A percentile compares a stretch with the other conserved stretches of the same genome.
Conservation (phyloP, 2,329 filamentous ascomycete genomes). For the Cladophialophora psammophila region DNA sequence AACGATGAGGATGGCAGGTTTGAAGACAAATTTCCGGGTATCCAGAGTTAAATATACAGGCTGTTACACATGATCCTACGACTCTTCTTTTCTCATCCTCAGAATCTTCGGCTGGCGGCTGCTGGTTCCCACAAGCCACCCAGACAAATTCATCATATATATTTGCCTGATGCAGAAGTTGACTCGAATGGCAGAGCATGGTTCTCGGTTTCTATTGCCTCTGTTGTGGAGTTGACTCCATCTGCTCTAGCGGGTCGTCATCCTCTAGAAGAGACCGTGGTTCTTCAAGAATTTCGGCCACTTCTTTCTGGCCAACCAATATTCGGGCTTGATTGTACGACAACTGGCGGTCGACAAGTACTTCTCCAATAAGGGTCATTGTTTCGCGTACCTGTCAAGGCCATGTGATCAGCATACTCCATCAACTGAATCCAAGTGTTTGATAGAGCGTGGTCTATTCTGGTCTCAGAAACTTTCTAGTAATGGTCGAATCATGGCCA, state of each 20-base stretch:
- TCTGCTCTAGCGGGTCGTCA: background rate
- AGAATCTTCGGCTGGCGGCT: background rate
- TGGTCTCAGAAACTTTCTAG: slow-evolving; percentile 36
- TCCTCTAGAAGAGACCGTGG: slow-evolving; percentile 5
- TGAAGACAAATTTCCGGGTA: background rate
- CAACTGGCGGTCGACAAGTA: slow-evolving; percentile 32
- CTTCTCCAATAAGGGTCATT: slow-evolving; percentile 29
- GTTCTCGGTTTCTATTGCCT: background rate
- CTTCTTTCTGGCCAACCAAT: slow-evolving; percentile 21
- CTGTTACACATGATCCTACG: background rate
- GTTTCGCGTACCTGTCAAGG: slow-evolving; percentile 27
- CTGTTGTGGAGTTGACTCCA: background rate
- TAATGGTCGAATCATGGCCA: slow-evolving; percentile 40
- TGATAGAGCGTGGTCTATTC: background rate
- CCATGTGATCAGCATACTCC: slow-evolving; percentile 11
- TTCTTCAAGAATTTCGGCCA: slow-evolving; percentile 16
- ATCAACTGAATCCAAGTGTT: background rate
- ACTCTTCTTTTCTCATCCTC: background rate
- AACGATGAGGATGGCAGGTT: background rate
- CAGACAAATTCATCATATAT: background rate
- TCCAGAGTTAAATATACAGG: background rate
- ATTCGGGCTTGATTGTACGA: slow-evolving; percentile 33
- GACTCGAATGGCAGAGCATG: background rate
- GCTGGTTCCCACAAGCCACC: background rate
- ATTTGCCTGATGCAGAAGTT: background rate